Percentiles rank a stretch among this genome's conserved stretches.
Evolutionary conservation across 2,329 filamentous ascomycete genomes (phyloP).

Genomic region (Aspergillus awamori): DNA sequence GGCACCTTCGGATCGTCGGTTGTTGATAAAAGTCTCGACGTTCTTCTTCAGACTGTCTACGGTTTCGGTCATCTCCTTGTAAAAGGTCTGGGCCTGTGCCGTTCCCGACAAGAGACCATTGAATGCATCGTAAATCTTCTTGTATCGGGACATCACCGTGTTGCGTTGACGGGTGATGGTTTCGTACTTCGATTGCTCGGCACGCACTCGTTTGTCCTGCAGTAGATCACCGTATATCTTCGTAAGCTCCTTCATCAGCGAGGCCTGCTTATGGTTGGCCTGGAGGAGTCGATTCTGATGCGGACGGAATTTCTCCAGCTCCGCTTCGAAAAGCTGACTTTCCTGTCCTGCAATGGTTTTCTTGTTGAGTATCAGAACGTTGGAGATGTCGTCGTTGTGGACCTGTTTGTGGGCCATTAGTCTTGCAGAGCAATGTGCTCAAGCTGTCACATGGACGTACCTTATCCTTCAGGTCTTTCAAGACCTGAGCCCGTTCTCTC

Average conservation of each 20-base stretch:
- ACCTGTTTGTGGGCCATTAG: conserved; percentile 58
- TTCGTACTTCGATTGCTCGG: conserved; percentile 96
- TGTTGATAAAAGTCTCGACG: conserved; percentile 95
- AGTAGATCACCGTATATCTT: conserved; percentile 81
- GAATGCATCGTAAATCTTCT: conserved; percentile 89
- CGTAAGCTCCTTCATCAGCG: conserved; percentile 92
- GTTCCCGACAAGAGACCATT: conserved; percentile 85
- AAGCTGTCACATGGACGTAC: conserved; percentile 51
- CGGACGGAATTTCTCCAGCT: conserved; percentile 95
- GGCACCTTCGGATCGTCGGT: conserved; percentile 85
- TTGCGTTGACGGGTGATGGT: conserved; percentile 79
- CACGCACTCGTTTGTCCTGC: conserved; percentile 89
- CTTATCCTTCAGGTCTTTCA: conserved; percentile 98
- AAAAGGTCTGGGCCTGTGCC: conserved; percentile 87
- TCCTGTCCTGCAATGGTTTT: conserved; percentile 94
- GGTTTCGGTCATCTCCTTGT: conserved; percentile 92
- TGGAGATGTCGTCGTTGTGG: conserved; percentile 95
- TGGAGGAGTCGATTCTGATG: conserved; percentile 90
- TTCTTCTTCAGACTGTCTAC: conserved; percentile 92
- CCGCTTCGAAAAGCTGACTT: conserved; percentile 86
- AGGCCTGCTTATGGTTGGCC: conserved; percentile 92
- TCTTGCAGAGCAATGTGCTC: neutral
- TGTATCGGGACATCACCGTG: conserved; percentile 81
- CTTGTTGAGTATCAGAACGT: conserved; percentile 96
- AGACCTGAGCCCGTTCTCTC: conserved; percentile 82